Evolutionary conservation across 176 grass and related monocot genomes (phyloP).

Genomic region (Echinochloa phyllopogon): DNA sequence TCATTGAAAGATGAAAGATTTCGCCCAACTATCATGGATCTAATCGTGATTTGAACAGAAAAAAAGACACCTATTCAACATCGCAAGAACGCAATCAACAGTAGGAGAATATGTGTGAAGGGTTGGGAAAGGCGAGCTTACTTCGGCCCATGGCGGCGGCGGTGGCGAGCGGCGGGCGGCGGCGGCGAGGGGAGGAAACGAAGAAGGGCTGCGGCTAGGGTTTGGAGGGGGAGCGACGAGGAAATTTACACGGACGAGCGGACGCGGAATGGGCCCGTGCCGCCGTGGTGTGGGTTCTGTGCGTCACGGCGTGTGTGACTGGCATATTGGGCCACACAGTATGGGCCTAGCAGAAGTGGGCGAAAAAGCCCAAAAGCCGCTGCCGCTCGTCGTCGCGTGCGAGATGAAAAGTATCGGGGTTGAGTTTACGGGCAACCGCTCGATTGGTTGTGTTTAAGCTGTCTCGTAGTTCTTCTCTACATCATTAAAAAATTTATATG

Average conservation of each 20-base stretch:
- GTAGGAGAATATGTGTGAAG: neutral
- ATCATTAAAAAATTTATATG: no score
- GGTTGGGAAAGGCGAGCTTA: constrained; percentile 10
- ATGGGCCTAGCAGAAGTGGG: no score
- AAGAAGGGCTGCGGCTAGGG: constrained; percentile 22
- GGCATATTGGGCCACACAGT: no score
- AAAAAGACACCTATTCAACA: neutral
- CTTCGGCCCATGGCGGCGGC: constrained; percentile 60
- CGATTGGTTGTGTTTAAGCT: no score
- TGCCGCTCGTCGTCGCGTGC: no score
- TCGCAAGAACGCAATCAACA: neutral
- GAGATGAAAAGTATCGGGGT: no score
- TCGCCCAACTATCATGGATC: neutral
- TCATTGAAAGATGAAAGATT: neutral
- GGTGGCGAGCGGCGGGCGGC: neutral
- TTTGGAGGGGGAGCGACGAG: neutral
- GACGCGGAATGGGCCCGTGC: neutral
- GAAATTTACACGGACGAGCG: constrained; percentile 22
- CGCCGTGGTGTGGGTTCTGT: neutral
- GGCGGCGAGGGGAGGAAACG: neutral
- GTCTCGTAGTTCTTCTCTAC: no score
- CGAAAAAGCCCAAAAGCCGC: no score
- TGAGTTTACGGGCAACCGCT: no score
- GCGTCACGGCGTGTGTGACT: constrained; percentile 26
- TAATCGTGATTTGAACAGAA: neutral